Percentiles rank a stretch among this genome's conserved stretches.
phyloP scores from a whole-genome alignment of 2,329 filamentous ascomycete species.

The Tolypocladium tundrense region DNA sequence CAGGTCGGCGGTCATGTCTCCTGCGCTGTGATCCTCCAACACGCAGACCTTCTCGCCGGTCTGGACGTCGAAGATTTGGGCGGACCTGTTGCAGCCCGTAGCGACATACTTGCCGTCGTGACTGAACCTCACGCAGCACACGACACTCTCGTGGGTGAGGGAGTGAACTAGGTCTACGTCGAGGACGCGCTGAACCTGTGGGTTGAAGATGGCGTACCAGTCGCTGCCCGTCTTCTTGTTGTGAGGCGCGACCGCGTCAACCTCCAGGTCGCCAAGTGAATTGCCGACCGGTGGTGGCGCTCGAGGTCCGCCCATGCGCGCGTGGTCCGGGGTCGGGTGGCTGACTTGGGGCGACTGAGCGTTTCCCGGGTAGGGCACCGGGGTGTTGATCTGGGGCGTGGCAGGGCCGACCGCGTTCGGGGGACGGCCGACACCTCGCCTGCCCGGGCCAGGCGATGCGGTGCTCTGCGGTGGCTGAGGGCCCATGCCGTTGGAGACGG shows the following conservation, averaged over 20 bases:
- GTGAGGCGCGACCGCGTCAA: slow-evolving; percentile 72
- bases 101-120: slow-evolving; percentile 91
- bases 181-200: slow-evolving; percentile 74
- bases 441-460: slow-evolving; percentile 75
- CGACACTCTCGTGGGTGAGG: slow-evolving; percentile 86
- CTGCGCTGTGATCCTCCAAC: slow-evolving; percentile 74
- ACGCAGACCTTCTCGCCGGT: slow-evolving; percentile 82
- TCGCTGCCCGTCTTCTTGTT: slow-evolving; percentile 84
- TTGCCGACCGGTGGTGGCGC: slow-evolving; percentile 41
- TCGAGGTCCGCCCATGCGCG: slow-evolving; percentile 40
- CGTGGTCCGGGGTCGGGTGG: slow-evolving; percentile 67
- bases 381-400: slow-evolving; percentile 85
- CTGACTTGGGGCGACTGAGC: slow-evolving; percentile 78
- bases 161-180: slow-evolving; percentile 94
- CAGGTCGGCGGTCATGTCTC: slow-evolving; percentile 76
- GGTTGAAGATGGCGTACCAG: slow-evolving; percentile 98
- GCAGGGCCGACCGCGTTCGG: slow-evolving; percentile 57
- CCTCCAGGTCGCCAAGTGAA: slow-evolving; percentile 75
- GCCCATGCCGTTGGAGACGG: slow-evolving; percentile 60
- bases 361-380: slow-evolving; percentile 74
- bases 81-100: slow-evolving; percentile 95
- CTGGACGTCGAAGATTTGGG: slow-evolving; percentile 94
- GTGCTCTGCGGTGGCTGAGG: slow-evolving; percentile 75
- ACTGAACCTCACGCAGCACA: slow-evolving; percentile 97
- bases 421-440: slow-evolving; percentile 59